Evolutionary conservation across 108 stramenopile genomes (phyloP).

Genomic region (Skeletonema menzelii): DNA sequence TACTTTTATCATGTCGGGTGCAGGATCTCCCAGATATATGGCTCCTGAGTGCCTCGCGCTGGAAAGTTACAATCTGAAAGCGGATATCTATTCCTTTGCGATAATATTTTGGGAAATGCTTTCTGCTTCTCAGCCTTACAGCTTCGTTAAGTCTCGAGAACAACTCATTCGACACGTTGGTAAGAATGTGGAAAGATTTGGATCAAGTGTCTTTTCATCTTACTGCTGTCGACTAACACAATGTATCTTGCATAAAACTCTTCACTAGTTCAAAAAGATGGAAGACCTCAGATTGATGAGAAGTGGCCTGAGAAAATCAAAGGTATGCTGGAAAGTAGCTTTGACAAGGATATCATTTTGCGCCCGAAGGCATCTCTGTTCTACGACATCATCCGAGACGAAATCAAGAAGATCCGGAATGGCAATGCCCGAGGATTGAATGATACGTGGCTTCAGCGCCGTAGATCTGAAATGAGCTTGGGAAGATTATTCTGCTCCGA

Average conservation of each 20-base stretch:
- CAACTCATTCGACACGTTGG: conserved; percentile 22
- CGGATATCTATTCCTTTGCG: conserved; percentile 52
- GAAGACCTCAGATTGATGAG: conserved; percentile 10
- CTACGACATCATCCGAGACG: not conserved
- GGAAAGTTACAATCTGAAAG: conserved; percentile 39
- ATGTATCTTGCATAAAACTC: not conserved
- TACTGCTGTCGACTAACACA: not conserved
- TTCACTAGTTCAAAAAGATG: not conserved
- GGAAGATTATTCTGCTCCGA: not conserved
- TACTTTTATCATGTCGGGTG: conserved; percentile 26
- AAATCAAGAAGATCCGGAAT: not conserved
- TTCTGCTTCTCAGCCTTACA: conserved; percentile 15
- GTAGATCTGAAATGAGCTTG: not conserved
- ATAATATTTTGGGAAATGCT: conserved; percentile 50
- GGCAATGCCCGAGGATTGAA: not conserved
- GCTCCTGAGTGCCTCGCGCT: conserved; percentile 15
- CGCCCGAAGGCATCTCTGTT: conserved; percentile 11
- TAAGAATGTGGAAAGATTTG: conserved; percentile 7
- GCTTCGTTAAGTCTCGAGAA: conserved; percentile 7
- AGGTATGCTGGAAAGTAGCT: conserved; percentile 19
- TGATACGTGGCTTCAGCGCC: not conserved
- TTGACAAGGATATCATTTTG: not conserved
- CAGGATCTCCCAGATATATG: conserved; percentile 45
- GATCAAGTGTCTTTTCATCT: not conserved
- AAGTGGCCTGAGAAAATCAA: conserved; percentile 15